Percentiles rank a stretch among this genome's conserved stretches.
Conservation (phyloP, 495 filamentous ascomycete genomes). For the Tirmania nivea region DNA sequence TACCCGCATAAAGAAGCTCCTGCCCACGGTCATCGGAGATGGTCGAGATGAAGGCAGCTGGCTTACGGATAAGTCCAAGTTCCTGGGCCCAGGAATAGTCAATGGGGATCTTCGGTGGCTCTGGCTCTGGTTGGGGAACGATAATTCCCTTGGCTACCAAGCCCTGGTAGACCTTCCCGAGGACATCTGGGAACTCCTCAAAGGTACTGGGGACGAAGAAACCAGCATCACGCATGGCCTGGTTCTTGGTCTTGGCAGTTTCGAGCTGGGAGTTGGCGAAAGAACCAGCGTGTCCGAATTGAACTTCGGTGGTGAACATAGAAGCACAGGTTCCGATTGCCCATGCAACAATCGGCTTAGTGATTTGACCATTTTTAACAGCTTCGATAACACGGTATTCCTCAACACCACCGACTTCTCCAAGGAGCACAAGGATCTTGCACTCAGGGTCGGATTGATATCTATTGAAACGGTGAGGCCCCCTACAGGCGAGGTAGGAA, state of each 20-base stretch:
- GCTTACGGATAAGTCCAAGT: conserved; percentile 96
- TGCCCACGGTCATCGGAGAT: conserved; percentile 99
- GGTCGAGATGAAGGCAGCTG: conserved; percentile 97
- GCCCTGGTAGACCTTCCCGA: conserved; percentile 62
- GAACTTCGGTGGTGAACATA: conserved; percentile 99
- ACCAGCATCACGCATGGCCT: conserved; percentile 82
- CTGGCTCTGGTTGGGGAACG: conserved; percentile 66
- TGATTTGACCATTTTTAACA: conserved; percentile 80
- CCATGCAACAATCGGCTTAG: conserved; percentile 96
- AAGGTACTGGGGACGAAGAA: conserved; percentile 91
- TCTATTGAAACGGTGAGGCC: background rate
- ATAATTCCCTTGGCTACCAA: conserved; percentile 67
- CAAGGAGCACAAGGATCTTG: conserved; percentile 88
- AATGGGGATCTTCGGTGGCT: conserved; percentile 95
- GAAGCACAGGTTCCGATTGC: conserved; percentile 96
- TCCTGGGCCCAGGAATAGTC: conserved; percentile 99
- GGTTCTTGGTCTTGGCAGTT: conserved; percentile 90
- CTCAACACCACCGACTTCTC: conserved; percentile 97
- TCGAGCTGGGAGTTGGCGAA: conserved; percentile 98
- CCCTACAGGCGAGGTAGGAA: background rate
- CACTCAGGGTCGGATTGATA: conserved; percentile 90
- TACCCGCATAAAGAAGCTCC: conserved; percentile 93
- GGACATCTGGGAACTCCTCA: conserved; percentile 66
- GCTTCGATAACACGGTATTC: conserved; percentile 99
- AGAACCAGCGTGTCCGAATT: conserved; percentile 96